Conservation (phyloP, 129 eudicot species). For the Helichrysum umbraculigerum region DNA sequence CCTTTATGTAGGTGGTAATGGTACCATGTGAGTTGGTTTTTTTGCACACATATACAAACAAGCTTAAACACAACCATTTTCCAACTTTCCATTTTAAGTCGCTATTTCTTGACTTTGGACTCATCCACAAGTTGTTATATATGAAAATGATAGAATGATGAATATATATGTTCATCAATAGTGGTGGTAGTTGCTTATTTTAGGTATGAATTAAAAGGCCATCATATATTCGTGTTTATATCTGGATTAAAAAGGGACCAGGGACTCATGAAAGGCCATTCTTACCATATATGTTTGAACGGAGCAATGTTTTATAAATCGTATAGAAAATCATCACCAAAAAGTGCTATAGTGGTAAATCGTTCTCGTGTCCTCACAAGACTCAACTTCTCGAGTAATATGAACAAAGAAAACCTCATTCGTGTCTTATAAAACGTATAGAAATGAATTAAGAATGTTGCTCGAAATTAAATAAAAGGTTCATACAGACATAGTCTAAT, state of each 20-base stretch:
- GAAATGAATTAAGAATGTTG: too few species aligned
- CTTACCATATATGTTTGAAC: background rate
- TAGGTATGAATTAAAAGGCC: background rate
- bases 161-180: background rate
- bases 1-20: slow-evolving; percentile 22
- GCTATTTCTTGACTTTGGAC: slow-evolving; percentile 24
- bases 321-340: too few species aligned
- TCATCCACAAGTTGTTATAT: background rate
- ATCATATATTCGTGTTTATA: slow-evolving; percentile 10
- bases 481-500: too few species aligned
- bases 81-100: slow-evolving; percentile 33
- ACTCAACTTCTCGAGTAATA: too few species aligned
- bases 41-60: slow-evolving; percentile 32
- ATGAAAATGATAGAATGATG: background rate
- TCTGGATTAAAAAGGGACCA: slow-evolving; percentile 5
- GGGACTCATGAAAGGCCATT: background rate
- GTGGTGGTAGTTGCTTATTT: slow-evolving; percentile 25
- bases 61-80: slow-evolving; percentile 32
- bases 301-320: background rate
- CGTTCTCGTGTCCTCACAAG: too few species aligned
- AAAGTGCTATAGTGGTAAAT: too few species aligned
- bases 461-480: too few species aligned
- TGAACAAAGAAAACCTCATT: too few species aligned
- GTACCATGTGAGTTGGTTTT: slow-evolving; percentile 43
- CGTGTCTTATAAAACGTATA: too few species aligned